These are phyloP conservation scores for Dothideomycetidae sp. DNA, from an alignment of 2,329 filamentous ascomycete species.

Conservation along the genomic window DNA sequence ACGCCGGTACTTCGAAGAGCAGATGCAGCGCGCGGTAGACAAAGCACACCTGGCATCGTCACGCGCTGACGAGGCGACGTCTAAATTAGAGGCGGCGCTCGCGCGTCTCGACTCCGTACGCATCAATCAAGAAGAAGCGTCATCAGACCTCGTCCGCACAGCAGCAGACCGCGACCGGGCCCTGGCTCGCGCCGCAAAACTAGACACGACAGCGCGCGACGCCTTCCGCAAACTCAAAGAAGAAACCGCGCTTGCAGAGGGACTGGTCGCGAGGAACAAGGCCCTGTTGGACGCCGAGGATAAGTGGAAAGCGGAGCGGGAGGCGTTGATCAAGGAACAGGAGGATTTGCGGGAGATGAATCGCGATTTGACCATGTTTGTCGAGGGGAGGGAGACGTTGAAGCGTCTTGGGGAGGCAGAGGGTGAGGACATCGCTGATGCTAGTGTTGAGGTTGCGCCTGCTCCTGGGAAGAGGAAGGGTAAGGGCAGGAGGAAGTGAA, in stretches of 20 bases:
- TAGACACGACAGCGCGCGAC: constrained; percentile 59
- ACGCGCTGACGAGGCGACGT: constrained; percentile 48
- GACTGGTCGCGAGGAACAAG: constrained; percentile 67
- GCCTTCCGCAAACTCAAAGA: constrained; percentile 67
- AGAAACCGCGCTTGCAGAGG: constrained; percentile 72
- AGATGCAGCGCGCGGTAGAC: constrained; percentile 75
- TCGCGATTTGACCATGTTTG: constrained; percentile 74
- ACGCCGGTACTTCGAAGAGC: constrained; percentile 83
- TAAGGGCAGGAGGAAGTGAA: constrained; percentile 30
- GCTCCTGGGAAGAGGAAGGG: constrained; percentile 36
- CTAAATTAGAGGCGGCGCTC: constrained; percentile 36
- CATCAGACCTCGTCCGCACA: constrained; percentile 48
- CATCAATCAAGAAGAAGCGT: constrained; percentile 35
- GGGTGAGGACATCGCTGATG: constrained; percentile 44
- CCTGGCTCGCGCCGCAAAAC: constrained; percentile 53
- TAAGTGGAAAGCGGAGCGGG: constrained; percentile 36
- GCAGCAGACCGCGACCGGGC: constrained; percentile 61
- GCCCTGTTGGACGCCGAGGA: constrained; percentile 47
- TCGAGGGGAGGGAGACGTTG: constrained; percentile 69
- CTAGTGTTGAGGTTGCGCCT: constrained; percentile 62
- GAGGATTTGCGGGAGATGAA: constrained; percentile 73
- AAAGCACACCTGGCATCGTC: constrained; percentile 66
- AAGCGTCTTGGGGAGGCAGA: constrained; percentile 64
- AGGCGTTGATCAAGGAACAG: constrained; percentile 38
- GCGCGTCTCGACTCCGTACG: constrained; percentile 41